phyloP scores from a whole-genome alignment of 148 eudicot species.

The Vaccinium macrocarpon region DNA sequence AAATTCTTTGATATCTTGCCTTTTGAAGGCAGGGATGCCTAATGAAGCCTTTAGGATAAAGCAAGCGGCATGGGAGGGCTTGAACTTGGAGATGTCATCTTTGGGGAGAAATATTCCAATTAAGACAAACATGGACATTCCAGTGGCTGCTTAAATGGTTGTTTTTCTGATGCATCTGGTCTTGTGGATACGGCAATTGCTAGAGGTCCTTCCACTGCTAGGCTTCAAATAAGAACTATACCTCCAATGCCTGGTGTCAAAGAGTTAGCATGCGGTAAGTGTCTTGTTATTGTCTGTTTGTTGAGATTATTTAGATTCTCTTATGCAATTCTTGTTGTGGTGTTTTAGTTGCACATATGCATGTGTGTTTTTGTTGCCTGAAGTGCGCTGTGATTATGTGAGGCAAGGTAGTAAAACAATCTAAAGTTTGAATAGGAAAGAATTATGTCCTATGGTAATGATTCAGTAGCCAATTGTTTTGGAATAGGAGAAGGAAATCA shows the following conservation, averaged over 20 bases:
- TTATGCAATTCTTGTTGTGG: background rate
- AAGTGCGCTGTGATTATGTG: background rate
- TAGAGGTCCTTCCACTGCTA: slow-evolving; percentile 8
- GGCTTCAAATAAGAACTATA: background rate
- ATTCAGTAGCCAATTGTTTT: background rate
- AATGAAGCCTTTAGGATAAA: slow-evolving; percentile 62
- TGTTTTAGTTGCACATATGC: slow-evolving; percentile 2
- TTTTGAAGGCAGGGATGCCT: slow-evolving; percentile 90
- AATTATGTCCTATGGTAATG: background rate
- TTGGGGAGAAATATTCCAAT: slow-evolving; percentile 28
- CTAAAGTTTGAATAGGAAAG: background rate
- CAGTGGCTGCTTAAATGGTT: slow-evolving; percentile 48
- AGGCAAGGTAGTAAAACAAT: background rate
- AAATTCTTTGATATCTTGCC: slow-evolving; percentile 56
- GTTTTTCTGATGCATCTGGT: slow-evolving; percentile 15
- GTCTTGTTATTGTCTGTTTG: background rate
- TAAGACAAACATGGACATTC: slow-evolving; percentile 42
- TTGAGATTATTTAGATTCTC: background rate
- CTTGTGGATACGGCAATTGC: slow-evolving; percentile 6
- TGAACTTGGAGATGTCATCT: slow-evolving; percentile 32
- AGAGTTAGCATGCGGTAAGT: background rate
- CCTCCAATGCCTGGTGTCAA: background rate
- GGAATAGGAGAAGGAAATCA: background rate
- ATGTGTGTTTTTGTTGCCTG: background rate
- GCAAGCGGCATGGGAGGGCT: slow-evolving; percentile 34